phyloP scores from a whole-genome alignment of 306 rosid genomes.

The Vigna mungo region DNA sequence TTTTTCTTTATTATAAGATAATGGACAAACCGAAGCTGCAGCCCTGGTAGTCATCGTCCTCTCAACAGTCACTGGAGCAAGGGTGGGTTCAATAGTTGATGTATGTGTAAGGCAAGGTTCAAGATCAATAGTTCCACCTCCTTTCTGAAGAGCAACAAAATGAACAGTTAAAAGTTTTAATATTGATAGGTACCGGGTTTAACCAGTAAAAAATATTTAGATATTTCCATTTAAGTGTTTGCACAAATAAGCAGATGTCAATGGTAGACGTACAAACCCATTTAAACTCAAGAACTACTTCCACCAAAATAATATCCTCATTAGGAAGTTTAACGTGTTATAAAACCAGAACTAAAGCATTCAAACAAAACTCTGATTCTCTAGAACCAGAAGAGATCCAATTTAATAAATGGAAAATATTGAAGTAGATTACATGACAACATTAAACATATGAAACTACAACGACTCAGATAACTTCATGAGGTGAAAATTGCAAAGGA shows the following conservation, averaged over 20 bases:
- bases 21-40: slow-evolving; percentile 84
- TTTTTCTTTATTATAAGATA: slow-evolving; percentile 42
- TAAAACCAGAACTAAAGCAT: neutral
- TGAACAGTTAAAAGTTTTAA: slow-evolving; percentile 37
- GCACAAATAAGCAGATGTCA: slow-evolving; percentile 6
- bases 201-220: neutral
- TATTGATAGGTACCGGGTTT: slow-evolving; percentile 15
- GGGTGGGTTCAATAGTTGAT: slow-evolving; percentile 94
- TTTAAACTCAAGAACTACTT: slow-evolving; percentile 22
- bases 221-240: neutral
- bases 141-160: slow-evolving; percentile 67
- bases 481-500: slow-evolving; percentile 6
- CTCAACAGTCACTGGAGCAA: slow-evolving; percentile 97
- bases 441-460: slow-evolving; percentile 10
- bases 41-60: slow-evolving; percentile 97
- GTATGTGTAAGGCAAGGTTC: slow-evolving; percentile 98
- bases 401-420: slow-evolving; percentile 6
- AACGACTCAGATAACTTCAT: slow-evolving; percentile 20
- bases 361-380: slow-evolving; percentile 10
- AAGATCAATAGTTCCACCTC: slow-evolving; percentile 93
- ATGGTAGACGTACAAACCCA: neutral
- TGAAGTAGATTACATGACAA: slow-evolving; percentile 28
- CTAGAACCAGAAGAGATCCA: slow-evolving; percentile 10
- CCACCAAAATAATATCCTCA: neutral
- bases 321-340: slow-evolving; percentile 4